Evolutionary conservation across 2,329 filamentous ascomycete species (phyloP).

Genomic region (Penicillium sclerotiorum): DNA sequence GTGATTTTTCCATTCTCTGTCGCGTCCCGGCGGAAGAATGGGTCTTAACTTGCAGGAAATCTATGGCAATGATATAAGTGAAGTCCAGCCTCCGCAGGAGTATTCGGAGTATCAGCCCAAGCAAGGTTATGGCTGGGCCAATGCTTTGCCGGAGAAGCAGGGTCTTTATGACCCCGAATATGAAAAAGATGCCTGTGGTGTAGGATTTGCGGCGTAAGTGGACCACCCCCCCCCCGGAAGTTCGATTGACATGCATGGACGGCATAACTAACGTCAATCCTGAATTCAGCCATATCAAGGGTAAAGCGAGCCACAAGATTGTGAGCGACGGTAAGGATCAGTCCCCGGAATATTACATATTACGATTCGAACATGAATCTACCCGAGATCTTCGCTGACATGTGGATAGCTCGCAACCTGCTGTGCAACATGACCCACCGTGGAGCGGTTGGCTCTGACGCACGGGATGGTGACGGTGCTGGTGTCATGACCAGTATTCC

Average conservation of each 20-base stretch:
- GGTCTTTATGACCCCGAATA: slow-evolving; percentile 94
- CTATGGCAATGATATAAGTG: slow-evolving; percentile 50
- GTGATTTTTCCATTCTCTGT: slow-evolving; percentile 40
- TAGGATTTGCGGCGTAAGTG: slow-evolving; percentile 93
- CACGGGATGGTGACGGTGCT: slow-evolving; percentile 95
- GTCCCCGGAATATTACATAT: too few species aligned
- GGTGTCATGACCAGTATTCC: slow-evolving; percentile 99
- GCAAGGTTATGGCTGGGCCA: slow-evolving; percentile 85
- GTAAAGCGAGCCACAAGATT: slow-evolving; percentile 95
- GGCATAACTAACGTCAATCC: slow-evolving; percentile 11
- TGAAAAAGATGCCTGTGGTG: slow-evolving; percentile 99
- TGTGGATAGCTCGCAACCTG: slow-evolving; percentile 74
- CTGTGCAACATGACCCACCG: slow-evolving; percentile 99
- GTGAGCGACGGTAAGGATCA: slow-evolving; percentile 96
- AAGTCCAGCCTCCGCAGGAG: slow-evolving; percentile 47
- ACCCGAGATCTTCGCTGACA: too few species aligned
- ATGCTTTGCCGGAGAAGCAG: slow-evolving; percentile 95
- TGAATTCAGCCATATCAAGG: slow-evolving; percentile 82
- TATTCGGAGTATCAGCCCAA: slow-evolving; percentile 58
- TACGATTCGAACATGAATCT: too few species aligned
- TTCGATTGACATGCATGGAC: slow-evolving; percentile 5
- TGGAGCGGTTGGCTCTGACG: slow-evolving; percentile 96
- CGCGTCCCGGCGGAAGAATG: slow-evolving; percentile 52
- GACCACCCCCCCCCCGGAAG: too few species aligned
- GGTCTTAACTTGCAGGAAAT: slow-evolving; percentile 53